Percentiles rank a stretch among this genome's conserved stretches.
Conservation (phyloP, 208 protist genomes). For the Leishmania major region DNA sequence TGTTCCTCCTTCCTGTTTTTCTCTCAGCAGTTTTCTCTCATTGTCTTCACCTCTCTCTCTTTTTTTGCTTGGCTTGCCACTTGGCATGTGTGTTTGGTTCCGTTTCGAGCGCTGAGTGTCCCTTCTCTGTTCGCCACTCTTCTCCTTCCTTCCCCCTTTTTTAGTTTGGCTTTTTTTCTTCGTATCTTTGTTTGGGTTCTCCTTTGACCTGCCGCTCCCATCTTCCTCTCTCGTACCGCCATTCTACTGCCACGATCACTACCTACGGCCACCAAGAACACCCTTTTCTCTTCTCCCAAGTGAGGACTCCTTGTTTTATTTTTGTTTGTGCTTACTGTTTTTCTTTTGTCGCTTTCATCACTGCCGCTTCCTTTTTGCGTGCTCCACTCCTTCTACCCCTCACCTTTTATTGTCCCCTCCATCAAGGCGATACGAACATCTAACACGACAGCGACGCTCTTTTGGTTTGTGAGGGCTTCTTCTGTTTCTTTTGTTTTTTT, state of each 20-base stretch:
- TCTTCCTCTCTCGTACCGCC: not conserved
- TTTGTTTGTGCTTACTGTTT: slow-evolving; percentile 9
- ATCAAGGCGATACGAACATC: not conserved
- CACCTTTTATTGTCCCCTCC: not conserved
- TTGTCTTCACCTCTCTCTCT: too few species aligned
- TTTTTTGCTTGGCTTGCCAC: not conserved
- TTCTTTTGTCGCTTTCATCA: not conserved
- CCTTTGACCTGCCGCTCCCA: not conserved
- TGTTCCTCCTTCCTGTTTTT: not conserved
- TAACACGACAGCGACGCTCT: not conserved
- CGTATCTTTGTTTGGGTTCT: not conserved
- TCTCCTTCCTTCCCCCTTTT: not conserved
- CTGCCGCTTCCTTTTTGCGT: not conserved
- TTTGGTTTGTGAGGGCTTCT: not conserved
- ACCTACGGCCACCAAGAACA: not conserved
- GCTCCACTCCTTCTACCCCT: not conserved
- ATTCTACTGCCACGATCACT: not conserved
- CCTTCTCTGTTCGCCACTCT: not conserved
- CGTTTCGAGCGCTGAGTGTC: not conserved
- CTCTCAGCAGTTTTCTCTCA: not conserved
- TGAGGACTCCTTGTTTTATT: slow-evolving; percentile 5
- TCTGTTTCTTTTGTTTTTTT: too few species aligned
- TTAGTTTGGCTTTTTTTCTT: not conserved
- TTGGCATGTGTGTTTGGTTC: not conserved
- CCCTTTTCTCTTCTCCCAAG: not conserved